Evolutionary conservation across 208 protist species (phyloP).

Genomic region (Blechomonas ayalai): DNA sequence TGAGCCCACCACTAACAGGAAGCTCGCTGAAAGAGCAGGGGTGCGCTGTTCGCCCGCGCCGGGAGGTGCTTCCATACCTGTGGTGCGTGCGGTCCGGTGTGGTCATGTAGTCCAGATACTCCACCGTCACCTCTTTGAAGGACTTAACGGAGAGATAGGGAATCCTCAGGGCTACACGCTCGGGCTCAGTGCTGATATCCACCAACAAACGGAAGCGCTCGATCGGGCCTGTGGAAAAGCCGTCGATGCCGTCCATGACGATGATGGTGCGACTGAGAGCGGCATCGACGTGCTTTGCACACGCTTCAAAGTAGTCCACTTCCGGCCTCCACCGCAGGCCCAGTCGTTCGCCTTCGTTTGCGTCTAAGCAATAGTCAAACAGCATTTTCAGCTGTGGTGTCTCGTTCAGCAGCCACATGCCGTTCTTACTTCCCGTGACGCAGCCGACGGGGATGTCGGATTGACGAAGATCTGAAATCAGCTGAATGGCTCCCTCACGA

Average conservation of each 20-base stretch:
- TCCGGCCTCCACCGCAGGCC: slow-evolving; percentile 69
- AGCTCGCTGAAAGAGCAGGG: too few relatives aligned
- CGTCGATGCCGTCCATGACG: slow-evolving; percentile 73
- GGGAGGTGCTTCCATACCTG: too few relatives aligned
- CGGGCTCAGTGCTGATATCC: slow-evolving; percentile 46
- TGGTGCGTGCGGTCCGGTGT: not conserved
- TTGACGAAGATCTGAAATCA: slow-evolving; percentile 63
- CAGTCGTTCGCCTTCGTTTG: slow-evolving; percentile 45
- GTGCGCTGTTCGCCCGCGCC: too few relatives aligned
- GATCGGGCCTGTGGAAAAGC: slow-evolving; percentile 66
- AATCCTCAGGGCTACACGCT: slow-evolving; percentile 26
- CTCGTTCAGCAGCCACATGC: slow-evolving; percentile 62
- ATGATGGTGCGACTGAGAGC: slow-evolving; percentile 51
- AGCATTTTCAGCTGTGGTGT: slow-evolving; percentile 40
- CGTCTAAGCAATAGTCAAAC: slow-evolving; percentile 75
- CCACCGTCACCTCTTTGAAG: slow-evolving; percentile 48
- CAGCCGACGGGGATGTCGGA: slow-evolving; percentile 76
- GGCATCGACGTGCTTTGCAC: slow-evolving; percentile 58
- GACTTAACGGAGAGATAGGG: slow-evolving; percentile 24
- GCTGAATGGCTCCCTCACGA: slow-evolving; percentile 42
- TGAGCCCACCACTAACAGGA: too few relatives aligned
- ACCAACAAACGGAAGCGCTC: slow-evolving; percentile 76
- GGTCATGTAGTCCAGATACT: slow-evolving; percentile 25
- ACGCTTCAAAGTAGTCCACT: slow-evolving; percentile 80
- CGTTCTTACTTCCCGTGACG: slow-evolving; percentile 80